Evolutionary conservation across 164 flowering plant species (phyloP), one percentile per base, ranked within the genome.

Genomic region (Vitis rupestris): DNA sequence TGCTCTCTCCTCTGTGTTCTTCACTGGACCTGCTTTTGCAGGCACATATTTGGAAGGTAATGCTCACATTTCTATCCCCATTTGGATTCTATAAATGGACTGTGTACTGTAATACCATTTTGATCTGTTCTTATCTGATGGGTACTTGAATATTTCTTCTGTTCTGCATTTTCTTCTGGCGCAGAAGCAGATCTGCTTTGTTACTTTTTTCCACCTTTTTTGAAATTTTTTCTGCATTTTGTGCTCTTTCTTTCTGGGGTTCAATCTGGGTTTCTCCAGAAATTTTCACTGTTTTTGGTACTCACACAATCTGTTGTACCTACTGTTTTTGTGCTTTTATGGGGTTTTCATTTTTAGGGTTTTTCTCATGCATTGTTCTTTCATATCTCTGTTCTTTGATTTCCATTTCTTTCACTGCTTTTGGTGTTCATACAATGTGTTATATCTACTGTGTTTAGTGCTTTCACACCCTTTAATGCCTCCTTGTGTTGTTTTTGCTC

Each of bases 21-120:
- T 76, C 64, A 56, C 63, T 52, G 56, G 29, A 47, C 50, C 71
- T 56, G 72, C 79, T 17, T 64, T 59, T 73, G 68, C 78, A 65
- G 63, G 69, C 10, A 59, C 68, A 1, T 52, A 15, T 57, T 51
- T 79, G 48, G 77, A 76, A 64, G 82, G 82, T 79, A 79, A 59
- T 29, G 61, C 27, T 17, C 59, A 11, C 16, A 50, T 27, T 14
- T 29, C 51, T 23, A 23, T 1, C 13, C 37, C 0, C 61, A 59
- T 50, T 50, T 67, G 14, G 14, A 27, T 55, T 50, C 17, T 9
- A 11, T 29, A 3, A 10, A 9, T 48, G 61, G 53, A 37, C 2
- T 37, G 44, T 37, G 44, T 37, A 37, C 44, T 37, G 29, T 59
- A 11, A 47, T 59, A 1, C 49, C 27, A 48, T 48, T 55, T 48